These are phyloP conservation scores for Pleurotus ostreatus DNA, from an alignment of 768 basidiomycete species.

Conservation along the genomic window DNA sequence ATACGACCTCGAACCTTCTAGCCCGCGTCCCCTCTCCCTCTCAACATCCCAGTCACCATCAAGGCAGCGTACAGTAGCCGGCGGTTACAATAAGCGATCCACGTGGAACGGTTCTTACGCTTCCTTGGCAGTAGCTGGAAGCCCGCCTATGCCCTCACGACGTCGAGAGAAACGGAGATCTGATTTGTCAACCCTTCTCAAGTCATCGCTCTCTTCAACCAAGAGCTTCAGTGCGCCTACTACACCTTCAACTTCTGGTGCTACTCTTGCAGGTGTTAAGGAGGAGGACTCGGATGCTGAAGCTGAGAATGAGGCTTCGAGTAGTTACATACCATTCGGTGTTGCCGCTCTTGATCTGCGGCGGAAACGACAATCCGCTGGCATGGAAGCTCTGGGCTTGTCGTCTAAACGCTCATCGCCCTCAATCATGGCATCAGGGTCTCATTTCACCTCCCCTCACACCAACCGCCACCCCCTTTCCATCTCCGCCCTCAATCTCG, in stretches of 20 bases:
- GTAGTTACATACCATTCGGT: constrained; percentile 42
- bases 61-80: constrained; percentile 24
- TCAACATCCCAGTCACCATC: constrained; percentile 21
- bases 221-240: constrained; percentile 36
- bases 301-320: constrained; percentile 15
- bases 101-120: constrained; percentile 75
- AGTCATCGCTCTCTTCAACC: constrained; percentile 16
- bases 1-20: constrained; percentile 19
- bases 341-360: constrained; percentile 58
- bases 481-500: constrained; percentile 53
- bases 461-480: constrained; percentile 64
- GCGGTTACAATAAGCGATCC: constrained; percentile 47
- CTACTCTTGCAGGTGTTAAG: constrained; percentile 14
- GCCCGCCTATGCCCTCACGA: constrained; percentile 39
- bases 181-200: constrained; percentile 47
- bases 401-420: constrained; percentile 27
- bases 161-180: constrained; percentile 51
- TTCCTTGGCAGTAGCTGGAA: constrained; percentile 42
- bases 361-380: constrained; percentile 45
- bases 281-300: constrained; percentile 31
- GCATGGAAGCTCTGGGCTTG: constrained; percentile 44
- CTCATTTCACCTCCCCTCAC: constrained; percentile 68
- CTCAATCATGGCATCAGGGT: constrained; percentile 37
- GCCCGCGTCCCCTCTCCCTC: constrained; percentile 43
- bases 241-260: constrained; percentile 20